Evolutionary conservation across 2,329 filamentous ascomycete species (phyloP), one percentile per base, ranked within the genome.

Genomic region (Ophioceras dolichostomum): DNA sequence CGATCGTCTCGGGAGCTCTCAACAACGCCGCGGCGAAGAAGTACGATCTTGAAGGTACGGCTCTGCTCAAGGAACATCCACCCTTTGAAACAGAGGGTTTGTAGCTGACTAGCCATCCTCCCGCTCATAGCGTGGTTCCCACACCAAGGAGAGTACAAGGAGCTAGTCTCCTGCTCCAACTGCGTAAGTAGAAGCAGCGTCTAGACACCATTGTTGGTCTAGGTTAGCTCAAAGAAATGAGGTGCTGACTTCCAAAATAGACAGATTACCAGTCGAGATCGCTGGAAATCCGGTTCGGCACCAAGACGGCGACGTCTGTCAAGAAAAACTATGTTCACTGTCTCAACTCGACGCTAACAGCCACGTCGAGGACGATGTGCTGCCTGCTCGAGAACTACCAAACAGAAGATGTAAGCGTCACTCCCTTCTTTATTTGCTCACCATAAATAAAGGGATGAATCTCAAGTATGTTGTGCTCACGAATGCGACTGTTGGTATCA

Each of bases 371-470:
- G 14, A 37, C 33, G 28, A 20, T 96, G 35, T 96, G 91, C 70
- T 95, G 89, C 57, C 70, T 98, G 31, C 73, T 98, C 28, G 91
- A 98, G 64, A 98, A 96, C 64, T 96, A 89, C 61, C 91, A 98
- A 67, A 91, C 80, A 0, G 79, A 87, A 52, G 83, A 20, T 19
- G 35, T 37, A 89, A 47, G 80, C 79, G n/a, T n/a, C n/a, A n/a
- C n/a, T n/a, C n/a, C n/a, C n/a, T n/a, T n/a, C n/a, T n/a, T n/a
- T n/a, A n/a, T n/a, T n/a, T n/a, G n/a, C n/a, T n/a, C n/a, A n/a
- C n/a, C n/a, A n/a, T n/a, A n/a, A n/a, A n/a, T n/a, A n/a, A n/a
- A n/a, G n/a, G n/a, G n/a, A n/a, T n/a, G n/a, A n/a, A n/a, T n/a
- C n/a, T n/a, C n/a, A n/a, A n/a, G n/a, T n/a, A n/a, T n/a, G n/a